Base-by-base conservation (phyloP, 1,139 yeast species). In the Magnusiomyces tetraspermus region DNA sequence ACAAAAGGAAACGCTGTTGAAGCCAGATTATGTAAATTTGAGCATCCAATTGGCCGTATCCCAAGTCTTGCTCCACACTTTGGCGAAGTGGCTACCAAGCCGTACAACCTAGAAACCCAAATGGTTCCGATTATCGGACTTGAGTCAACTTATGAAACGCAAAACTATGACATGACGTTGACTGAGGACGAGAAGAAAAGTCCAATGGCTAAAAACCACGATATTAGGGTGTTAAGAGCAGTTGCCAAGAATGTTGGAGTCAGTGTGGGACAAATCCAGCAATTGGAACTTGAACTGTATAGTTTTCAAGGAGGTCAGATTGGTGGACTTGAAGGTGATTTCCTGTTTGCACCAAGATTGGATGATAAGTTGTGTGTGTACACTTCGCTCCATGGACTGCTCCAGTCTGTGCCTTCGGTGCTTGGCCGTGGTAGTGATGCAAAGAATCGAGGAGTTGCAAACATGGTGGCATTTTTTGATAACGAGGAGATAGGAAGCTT, bases 31-130 rank as follows among this genome's bases (percentile, higher is more conserved):
- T 78, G 88, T 50, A 85, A 86, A 64, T 74, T 89, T 53, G 82
- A 84, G 56, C 82, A 78, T 62, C 96, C 96, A 0, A 70, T 89
- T 53, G 77, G 88, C 60, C 79, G 94, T 65, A 88, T 89, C 54
- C 97, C 96, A 48, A 85, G 95, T 1, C 76, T 89, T 67, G 97
- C 97, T 10, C 88, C 89, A 55, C 97, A 89, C 68, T 77, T 89
- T 63, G 85, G 87, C 58, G 76, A 87, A 58, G 84, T 79, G 31
- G 84, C 82, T 37, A 23, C n/a, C 2, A 76, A 75, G 49, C 95
- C 87, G 60, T 87, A 85, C 68, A 86, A 89, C 69, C 79, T 78
- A 63, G 97, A 89, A 69, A 78, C 94, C 1, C 85, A 88, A 61
- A 73, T 87, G 66, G 76, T 85, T 41, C 97, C 97, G 30, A 82